Conservation (phyloP, 805 yeast genomes). For the Barnettozyma pratensis region DNA sequence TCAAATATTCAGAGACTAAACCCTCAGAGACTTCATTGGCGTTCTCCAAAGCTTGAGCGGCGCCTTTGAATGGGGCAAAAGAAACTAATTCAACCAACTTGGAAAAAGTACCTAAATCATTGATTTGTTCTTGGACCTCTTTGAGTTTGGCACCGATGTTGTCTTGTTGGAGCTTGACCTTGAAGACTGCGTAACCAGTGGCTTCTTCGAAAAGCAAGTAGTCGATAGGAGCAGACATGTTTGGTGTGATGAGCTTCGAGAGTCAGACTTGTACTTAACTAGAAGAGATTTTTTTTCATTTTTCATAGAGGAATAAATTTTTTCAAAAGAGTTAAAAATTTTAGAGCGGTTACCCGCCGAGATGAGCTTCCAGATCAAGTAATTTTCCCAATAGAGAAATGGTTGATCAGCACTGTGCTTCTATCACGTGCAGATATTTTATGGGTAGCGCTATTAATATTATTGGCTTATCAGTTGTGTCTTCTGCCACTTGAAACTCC, state of each 20-base stretch:
- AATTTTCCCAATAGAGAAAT: not conserved
- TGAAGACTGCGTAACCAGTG: conserved; percentile 95
- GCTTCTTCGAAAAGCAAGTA: conserved; percentile 96
- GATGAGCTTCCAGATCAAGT: conserved; percentile 4
- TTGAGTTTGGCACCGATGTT: conserved; percentile 85
- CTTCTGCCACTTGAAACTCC: too few species aligned
- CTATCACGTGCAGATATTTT: not conserved
- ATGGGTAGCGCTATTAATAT: not conserved
- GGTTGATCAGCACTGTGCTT: not conserved
- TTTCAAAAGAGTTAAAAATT: conserved; percentile 6
- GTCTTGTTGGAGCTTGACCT: conserved; percentile 91
- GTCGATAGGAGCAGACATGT: conserved; percentile 67
- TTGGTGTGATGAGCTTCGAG: not conserved
- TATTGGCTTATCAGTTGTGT: not conserved
- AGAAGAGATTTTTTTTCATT: not conserved
- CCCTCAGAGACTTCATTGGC: conserved; percentile 98
- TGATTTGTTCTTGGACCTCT: conserved; percentile 90
- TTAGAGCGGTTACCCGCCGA: conserved; percentile 7
- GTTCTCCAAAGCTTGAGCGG: conserved; percentile 97
- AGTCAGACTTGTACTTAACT: too few species aligned
- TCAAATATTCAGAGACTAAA: conserved; percentile 86
- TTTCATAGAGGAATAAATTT: not conserved
- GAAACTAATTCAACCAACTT: conserved; percentile 90
- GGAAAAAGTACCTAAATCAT: conserved; percentile 81
- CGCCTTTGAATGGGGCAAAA: conserved; percentile 98